Conservation (phyloP, 2,329 filamentous ascomycete genomes). For the Botrytis fabae region DNA sequence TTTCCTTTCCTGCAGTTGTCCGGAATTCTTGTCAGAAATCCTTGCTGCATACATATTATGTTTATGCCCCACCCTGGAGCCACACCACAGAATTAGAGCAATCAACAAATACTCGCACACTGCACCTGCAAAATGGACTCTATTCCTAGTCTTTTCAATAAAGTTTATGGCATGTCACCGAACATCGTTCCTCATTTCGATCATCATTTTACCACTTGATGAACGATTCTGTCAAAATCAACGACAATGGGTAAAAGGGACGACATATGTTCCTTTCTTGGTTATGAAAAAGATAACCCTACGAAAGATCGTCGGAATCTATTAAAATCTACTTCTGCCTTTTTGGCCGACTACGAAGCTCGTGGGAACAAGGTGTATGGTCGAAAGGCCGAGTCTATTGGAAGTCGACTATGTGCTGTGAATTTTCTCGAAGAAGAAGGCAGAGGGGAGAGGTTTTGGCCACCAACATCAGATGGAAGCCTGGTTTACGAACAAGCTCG, state of each 20-base stretch:
- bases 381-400: constrained; percentile 8
- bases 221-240: neutral
- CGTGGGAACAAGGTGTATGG: constrained; percentile 20
- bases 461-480: constrained; percentile 14
- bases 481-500: constrained; percentile 12
- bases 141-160: constrained; percentile 12
- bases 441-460: constrained; percentile 23
- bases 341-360: constrained; percentile 21
- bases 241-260: constrained; percentile 16
- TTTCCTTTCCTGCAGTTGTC: constrained; percentile 12
- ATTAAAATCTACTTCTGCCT: constrained; percentile 16
- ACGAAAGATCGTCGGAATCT: constrained; percentile 19
- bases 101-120: constrained; percentile 15
- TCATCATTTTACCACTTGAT: neutral
- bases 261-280: constrained; percentile 25
- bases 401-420: constrained; percentile 22
- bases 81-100: constrained; percentile 13
- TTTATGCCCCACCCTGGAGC: constrained; percentile 12
- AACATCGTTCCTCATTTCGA: neutral
- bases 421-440: constrained; percentile 23
- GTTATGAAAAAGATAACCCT: constrained; percentile 23
- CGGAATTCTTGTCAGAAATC: constrained; percentile 7
- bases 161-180: neutral
- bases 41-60: constrained; percentile 18
- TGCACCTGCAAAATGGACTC: neutral